Percentiles rank a stretch among this genome's conserved stretches.
These are phyloP conservation scores for Kondoa subrosea DNA, from an alignment of 768 basidiomycete genomes.

Conservation along the genomic window DNA sequence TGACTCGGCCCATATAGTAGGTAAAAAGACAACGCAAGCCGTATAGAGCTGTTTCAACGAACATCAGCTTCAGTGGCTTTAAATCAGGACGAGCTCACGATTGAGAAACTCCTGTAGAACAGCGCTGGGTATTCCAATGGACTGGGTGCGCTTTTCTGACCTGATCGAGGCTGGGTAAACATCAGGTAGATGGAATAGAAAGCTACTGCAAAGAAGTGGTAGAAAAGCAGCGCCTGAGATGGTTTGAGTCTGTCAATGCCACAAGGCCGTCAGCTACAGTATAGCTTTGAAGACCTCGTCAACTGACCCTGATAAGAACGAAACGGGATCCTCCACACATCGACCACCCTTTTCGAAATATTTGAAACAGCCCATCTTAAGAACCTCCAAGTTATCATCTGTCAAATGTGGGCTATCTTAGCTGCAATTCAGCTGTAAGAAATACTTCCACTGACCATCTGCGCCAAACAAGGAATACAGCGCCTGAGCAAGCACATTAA, in stretches of 20 bases:
- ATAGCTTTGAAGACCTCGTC: background rate
- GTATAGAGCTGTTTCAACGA: background rate
- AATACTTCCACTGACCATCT: slow-evolving; percentile 47
- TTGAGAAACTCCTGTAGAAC: slow-evolving; percentile 39
- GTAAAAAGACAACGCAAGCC: background rate
- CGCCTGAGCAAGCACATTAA: slow-evolving; percentile 84
- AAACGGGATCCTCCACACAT: slow-evolving; percentile 72
- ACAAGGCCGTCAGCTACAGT: slow-evolving; percentile 5
- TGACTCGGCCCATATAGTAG: background rate
- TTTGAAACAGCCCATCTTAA: slow-evolving; percentile 68
- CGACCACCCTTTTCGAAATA: slow-evolving; percentile 91
- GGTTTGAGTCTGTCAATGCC: slow-evolving; percentile 50
- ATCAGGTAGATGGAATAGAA: slow-evolving; percentile 84
- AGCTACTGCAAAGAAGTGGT: slow-evolving; percentile 90
- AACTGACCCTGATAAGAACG: slow-evolving; percentile 66
- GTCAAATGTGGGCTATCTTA: background rate
- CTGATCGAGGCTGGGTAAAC: slow-evolving; percentile 47
- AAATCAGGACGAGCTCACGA: slow-evolving; percentile 1
- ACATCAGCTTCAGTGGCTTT: background rate
- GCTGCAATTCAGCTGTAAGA: background rate
- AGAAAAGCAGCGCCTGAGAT: slow-evolving; percentile 60
- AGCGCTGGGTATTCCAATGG: slow-evolving; percentile 46
- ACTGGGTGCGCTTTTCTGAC: slow-evolving; percentile 10
- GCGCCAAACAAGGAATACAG: slow-evolving; percentile 88
- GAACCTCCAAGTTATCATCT: slow-evolving; percentile 36